phyloP scores from a whole-genome alignment of 306 rosid genomes.

The Cucumis cinereus region DNA sequence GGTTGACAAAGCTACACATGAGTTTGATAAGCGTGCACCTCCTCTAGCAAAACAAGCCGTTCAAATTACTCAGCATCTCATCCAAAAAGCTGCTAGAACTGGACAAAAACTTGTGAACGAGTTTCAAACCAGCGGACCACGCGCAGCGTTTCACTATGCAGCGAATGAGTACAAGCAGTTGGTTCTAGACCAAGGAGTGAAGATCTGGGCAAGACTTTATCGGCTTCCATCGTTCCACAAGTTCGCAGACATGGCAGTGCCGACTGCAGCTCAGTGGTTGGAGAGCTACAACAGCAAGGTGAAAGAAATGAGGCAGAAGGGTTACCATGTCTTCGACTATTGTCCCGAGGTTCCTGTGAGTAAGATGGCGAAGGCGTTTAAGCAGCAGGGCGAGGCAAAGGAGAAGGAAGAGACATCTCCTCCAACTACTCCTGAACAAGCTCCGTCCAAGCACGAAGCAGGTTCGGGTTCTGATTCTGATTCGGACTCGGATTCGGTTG shows the following conservation, averaged over 20 bases:
- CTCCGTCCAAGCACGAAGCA: constrained; percentile 7
- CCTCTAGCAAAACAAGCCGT: constrained; percentile 36
- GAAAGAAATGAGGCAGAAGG: constrained; percentile 34
- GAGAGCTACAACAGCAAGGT: constrained; percentile 50
- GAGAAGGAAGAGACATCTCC: constrained; percentile 8
- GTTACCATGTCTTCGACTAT: constrained; percentile 33
- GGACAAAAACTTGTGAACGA: constrained; percentile 26
- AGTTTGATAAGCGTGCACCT: constrained; percentile 56
- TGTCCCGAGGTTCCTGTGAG: constrained; percentile 62
- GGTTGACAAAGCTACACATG: constrained; percentile 45
- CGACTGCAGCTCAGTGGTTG: constrained; percentile 29
- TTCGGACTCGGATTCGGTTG: constrained; percentile 10
- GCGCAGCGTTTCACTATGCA: constrained; percentile 40
- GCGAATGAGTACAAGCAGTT: constrained; percentile 42
- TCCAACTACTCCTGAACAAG: neutral
- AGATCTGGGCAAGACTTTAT: constrained; percentile 39
- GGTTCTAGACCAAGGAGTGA: constrained; percentile 27
- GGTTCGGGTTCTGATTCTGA: constrained; percentile 9
- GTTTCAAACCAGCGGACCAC: constrained; percentile 48
- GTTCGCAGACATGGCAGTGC: constrained; percentile 37
- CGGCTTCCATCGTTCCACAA: constrained; percentile 32
- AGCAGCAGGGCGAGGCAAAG: constrained; percentile 24
- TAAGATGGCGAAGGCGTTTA: constrained; percentile 33
- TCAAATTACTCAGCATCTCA: constrained; percentile 13
- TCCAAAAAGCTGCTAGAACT: constrained; percentile 20